Base-by-base conservation (phyloP, 768 basidiomycete genomes). In the Mycena venus region DNA sequence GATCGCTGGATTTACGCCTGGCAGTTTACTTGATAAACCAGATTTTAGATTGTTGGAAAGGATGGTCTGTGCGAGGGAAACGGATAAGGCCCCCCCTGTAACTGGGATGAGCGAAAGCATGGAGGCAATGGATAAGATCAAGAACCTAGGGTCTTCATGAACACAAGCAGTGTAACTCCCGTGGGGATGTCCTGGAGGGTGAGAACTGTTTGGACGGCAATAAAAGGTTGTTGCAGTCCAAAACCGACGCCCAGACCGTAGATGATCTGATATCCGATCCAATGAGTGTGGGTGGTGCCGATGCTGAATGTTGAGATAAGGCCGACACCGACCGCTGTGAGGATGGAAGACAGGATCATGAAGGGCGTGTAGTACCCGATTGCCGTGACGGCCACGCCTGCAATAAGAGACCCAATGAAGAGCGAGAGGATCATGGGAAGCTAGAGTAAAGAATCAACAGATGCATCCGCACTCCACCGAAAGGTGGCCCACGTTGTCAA, bases 391-490 rank as follows among this genome's bases (percentile, higher is more conserved):
- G 80, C 31, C 78, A 27, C 83, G 38, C 88, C 89, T 1, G 78
- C 78, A 14, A 86, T 25, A 42, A 90, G 80, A 3, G 85, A 83
- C 17, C 81, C 67, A 1, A 85, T 83, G 0, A 88, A 86, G 34
- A 86, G 79, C 19, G 85, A 72, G 67, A 86, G 78, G 5, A 85
- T 80, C 47, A 85, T 61, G 0, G 84, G 76, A 47, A 90, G 82
- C n/a, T n/a, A n/a, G n/a, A n/a, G n/a, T n/a, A n/a, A n/a, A n/a
- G n/a, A n/a, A n/a, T n/a, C n/a, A n/a, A n/a, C n/a, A n/a, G n/a
- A n/a, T n/a, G n/a, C n/a, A n/a, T n/a, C n/a, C n/a, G n/a, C n/a
- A n/a, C n/a, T n/a, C n/a, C n/a, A n/a, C n/a, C n/a, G n/a, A n/a
- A n/a, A n/a, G n/a, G n/a, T n/a, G n/a, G n/a, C n/a, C n/a, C n/a